phyloP scores from a whole-genome alignment of 2,329 filamentous ascomycete genomes.

The Botrytis aclada region DNA sequence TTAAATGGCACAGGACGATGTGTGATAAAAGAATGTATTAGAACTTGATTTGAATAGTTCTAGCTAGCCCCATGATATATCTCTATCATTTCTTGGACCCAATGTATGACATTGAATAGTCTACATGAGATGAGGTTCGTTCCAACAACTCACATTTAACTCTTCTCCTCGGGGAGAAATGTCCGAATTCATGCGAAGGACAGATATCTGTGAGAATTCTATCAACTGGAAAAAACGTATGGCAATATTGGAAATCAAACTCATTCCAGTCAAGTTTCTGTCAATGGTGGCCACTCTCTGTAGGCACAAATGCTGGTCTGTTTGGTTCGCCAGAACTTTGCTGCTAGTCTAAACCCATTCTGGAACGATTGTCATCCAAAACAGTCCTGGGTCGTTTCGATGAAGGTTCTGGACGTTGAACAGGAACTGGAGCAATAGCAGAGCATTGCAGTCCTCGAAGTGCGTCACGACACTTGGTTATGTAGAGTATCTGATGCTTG shows the following conservation, averaged over 20 bases:
- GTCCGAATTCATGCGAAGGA: background rate
- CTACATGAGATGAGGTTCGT: background rate
- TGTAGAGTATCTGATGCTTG: slow-evolving; percentile 6
- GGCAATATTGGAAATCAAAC: background rate
- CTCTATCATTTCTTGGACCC: background rate
- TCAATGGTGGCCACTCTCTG: background rate
- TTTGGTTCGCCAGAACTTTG: background rate
- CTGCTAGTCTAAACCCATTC: background rate
- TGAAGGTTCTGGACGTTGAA: background rate
- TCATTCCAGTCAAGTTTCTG: background rate
- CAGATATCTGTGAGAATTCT: background rate
- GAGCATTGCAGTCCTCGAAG: background rate
- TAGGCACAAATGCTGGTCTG: background rate
- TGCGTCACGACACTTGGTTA: slow-evolving; percentile 5
- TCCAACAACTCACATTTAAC: background rate
- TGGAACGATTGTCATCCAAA: background rate
- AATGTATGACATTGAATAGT: background rate
- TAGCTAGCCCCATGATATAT: background rate
- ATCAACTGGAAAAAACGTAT: background rate
- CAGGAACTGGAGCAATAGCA: background rate
- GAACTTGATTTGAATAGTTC: background rate
- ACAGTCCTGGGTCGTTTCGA: background rate
- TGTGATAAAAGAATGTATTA: background rate
- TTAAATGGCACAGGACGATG: too few species aligned
- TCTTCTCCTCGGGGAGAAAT: background rate